A percentile compares a stretch with the other conserved stretches of the same genome.
Conservation (phyloP, 352 stramenopile genomes). For the Phytopythium oedochilum region DNA sequence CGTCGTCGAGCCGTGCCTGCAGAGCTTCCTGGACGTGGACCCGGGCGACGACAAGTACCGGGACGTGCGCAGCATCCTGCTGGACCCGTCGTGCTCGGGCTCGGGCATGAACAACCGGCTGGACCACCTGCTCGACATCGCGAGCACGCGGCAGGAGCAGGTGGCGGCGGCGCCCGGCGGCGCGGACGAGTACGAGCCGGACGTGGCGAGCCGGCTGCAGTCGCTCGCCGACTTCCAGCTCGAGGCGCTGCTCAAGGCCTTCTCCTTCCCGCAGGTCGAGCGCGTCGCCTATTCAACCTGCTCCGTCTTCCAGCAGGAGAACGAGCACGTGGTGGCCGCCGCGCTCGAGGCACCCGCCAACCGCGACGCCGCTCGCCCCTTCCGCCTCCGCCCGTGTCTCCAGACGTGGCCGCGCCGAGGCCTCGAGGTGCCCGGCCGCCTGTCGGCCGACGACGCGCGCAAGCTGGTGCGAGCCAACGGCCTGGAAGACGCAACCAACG, state of each 20-base stretch:
- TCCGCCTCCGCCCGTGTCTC: conserved; percentile 69
- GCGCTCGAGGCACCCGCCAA: conserved; percentile 78
- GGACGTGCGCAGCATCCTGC: conserved; percentile 90
- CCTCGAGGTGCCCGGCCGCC: conserved; percentile 33
- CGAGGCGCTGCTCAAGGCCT: conserved; percentile 90
- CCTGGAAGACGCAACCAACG: conserved; percentile 92
- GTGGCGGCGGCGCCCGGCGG: conserved; percentile 32
- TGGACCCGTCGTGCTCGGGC: conserved; percentile 96
- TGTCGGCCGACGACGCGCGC: conserved; percentile 60
- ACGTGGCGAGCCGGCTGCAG: conserved; percentile 77
- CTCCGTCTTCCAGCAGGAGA: conserved; percentile 94
- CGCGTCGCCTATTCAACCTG: conserved; percentile 97
- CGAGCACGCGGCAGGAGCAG: conserved; percentile 46
- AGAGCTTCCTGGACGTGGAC: conserved; percentile 92
- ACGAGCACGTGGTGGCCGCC: conserved; percentile 92
- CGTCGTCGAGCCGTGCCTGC: conserved; percentile 77
- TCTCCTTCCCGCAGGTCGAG: conserved; percentile 92
- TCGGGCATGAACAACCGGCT: conserved; percentile 94
- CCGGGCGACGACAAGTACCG: conserved; percentile 64
- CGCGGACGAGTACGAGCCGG: conserved; percentile 39
- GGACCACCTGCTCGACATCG: conserved; percentile 89
- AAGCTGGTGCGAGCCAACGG: conserved; percentile 90
- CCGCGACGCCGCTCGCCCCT: conserved; percentile 26
- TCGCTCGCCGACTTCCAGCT: conserved; percentile 95
- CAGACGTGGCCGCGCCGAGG: conserved; percentile 72